A percentile compares a stretch with the other conserved stretches of the same genome.
phyloP scores from a whole-genome alignment of 768 basidiomycete species.

The Tulasnella sp. region DNA sequence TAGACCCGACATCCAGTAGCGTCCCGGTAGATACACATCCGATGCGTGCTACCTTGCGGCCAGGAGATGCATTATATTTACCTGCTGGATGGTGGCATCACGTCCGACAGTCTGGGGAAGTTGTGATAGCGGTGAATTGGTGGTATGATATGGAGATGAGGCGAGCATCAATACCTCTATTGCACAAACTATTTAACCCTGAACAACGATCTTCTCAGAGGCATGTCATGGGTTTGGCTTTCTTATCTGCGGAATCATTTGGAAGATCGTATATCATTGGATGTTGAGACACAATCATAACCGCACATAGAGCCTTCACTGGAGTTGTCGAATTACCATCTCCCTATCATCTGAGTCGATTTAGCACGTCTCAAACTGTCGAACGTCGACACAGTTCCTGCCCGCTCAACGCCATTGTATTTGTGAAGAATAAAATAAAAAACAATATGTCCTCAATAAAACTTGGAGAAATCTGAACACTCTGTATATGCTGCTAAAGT shows the following conservation, averaged over 20 bases:
- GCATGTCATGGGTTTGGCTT: conserved; percentile 11
- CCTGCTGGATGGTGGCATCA: conserved; percentile 95
- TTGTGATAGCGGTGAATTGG: conserved; percentile 64
- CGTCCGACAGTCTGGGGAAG: conserved; percentile 54
- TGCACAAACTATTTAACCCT: background rate
- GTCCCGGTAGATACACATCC: conserved; percentile 46
- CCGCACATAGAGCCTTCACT: no score
- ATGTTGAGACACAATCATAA: no score
- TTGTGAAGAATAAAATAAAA: no score
- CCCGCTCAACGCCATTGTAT: no score
- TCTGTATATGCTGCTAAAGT: no score
- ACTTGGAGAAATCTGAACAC: no score
- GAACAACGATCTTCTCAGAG: background rate
- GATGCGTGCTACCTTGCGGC: conserved; percentile 50
- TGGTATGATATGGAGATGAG: conserved; percentile 78
- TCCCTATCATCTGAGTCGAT: no score
- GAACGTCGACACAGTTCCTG: no score
- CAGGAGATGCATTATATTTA: conserved; percentile 77
- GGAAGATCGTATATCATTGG: background rate
- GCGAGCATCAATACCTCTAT: conserved; percentile 28
- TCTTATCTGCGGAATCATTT: background rate
- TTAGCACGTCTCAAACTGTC: no score
- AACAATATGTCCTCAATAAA: no score
- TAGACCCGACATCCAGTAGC: conserved; percentile 41
- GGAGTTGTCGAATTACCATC: no score